Evolutionary conservation across 2,329 filamentous ascomycete genomes (phyloP).

Genomic region (Raffaelea albimanens): DNA sequence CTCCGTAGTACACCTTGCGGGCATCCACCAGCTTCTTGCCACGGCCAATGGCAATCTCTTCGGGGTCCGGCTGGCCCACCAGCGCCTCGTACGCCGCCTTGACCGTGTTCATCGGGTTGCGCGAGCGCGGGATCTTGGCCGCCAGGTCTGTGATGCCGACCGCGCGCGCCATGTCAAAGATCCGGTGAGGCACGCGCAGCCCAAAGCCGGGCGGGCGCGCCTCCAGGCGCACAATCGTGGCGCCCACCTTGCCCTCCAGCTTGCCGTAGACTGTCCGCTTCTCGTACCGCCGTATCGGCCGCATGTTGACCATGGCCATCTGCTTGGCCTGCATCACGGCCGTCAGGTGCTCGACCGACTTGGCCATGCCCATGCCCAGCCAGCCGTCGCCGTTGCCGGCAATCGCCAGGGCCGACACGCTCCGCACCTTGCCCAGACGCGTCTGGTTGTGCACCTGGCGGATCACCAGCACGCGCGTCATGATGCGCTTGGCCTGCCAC

Average conservation of each 20-base stretch:
- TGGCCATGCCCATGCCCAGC: conserved; percentile 82
- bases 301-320: conserved; percentile 83
- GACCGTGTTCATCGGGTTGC: conserved; percentile 96
- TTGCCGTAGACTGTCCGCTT: conserved; percentile 84
- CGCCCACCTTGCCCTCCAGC: conserved; percentile 74
- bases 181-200: conserved; percentile 79
- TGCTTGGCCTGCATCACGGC: conserved; percentile 65
- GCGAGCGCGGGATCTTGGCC: conserved; percentile 70
- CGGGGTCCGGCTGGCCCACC: conserved; percentile 73
- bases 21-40: conserved; percentile 96
- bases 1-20: conserved; percentile 93
- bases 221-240: conserved; percentile 74
- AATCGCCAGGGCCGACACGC: conserved; percentile 65
- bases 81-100: conserved; percentile 84
- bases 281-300: conserved; percentile 86
- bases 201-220: conserved; percentile 73
- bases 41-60: conserved; percentile 78
- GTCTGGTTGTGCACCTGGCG: conserved; percentile 86
- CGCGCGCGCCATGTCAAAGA: conserved; percentile 88
- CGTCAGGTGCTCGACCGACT: conserved; percentile 63
- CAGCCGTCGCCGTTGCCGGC: conserved; percentile 82
- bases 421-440: conserved; percentile 84
- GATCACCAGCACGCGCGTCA: conserved; percentile 41
- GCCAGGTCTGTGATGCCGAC: conserved; percentile 82
- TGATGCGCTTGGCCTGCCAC: neutral